Evolutionary conservation across 2,329 filamentous ascomycete species (phyloP).

Genomic region (Nemania sp.): DNA sequence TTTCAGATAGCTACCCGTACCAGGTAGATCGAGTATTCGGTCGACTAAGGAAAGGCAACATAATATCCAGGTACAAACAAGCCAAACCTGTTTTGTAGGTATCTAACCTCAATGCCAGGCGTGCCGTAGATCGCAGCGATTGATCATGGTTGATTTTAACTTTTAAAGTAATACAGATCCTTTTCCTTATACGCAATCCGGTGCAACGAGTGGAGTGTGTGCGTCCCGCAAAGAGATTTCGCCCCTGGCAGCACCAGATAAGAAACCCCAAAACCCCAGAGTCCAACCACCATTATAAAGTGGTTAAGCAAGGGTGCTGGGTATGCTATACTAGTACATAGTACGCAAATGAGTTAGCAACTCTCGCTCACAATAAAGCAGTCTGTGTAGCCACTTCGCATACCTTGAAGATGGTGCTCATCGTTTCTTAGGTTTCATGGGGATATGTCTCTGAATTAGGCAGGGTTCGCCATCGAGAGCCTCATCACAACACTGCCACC

Average conservation of each 20-base stretch:
- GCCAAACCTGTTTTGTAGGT: too few relatives aligned
- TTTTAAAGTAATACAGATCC: background rate
- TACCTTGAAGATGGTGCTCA: background rate
- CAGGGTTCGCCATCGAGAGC: constrained; percentile 7
- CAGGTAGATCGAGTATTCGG: too few relatives aligned
- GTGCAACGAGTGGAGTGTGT: background rate
- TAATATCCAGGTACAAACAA: too few relatives aligned
- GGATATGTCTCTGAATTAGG: constrained; percentile 25
- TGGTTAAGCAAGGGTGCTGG: background rate
- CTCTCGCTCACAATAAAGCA: background rate
- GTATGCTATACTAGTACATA: too few relatives aligned
- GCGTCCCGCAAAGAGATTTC: background rate
- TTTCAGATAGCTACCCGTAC: background rate
- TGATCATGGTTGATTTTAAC: too few relatives aligned
- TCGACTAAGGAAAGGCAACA: too few relatives aligned
- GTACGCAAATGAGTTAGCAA: background rate
- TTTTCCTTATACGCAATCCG: background rate
- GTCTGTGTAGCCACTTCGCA: background rate
- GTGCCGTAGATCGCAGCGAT: too few relatives aligned
- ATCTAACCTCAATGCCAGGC: too few relatives aligned
- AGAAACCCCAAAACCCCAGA: background rate
- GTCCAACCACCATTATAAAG: background rate
- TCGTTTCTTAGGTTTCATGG: constrained; percentile 9
- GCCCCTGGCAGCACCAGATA: background rate
- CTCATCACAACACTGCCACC: constrained; percentile 31